Base-by-base conservation (phyloP, 1,139 yeast species). In the Pichia sp. region DNA sequence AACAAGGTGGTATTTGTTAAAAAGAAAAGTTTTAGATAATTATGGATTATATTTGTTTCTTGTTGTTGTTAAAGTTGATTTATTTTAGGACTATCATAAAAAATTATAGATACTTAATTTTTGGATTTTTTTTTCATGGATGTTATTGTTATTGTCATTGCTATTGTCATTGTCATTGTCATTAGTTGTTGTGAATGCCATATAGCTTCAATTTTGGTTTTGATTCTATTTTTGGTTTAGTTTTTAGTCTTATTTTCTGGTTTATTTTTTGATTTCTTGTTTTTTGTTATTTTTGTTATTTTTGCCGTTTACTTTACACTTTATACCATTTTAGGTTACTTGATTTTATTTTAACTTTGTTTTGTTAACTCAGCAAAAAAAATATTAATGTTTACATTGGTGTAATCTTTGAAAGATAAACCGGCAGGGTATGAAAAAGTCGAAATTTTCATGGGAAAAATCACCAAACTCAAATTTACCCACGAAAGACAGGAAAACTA, bases 1-100 rank as follows among this genome's bases (percentile, higher is more conserved):
- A 65, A 95, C 97, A 4, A 88, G 88, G 45, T 45, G 52, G 38
- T 5, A 48, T 48, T 34, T 52, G 55, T 33, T 44, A 31, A 39
- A 22, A 22, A 22, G 11, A 25, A 8, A 7, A 14, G 29, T 14
- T 39, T 25, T 22, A 27, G 25, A 16, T 14, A 25, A 39, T 25
- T 14, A 39, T 14, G 25, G 41, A 19, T 10, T 31, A 31, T 6
- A 31, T 2, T n/a, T 34, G 38, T 34, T n/a, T 34, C 10, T 34
- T n/a, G 19, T 34, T 33, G 33, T 13, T 31, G 14, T 22, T 14
- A 31, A 31, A 31, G 3, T 31, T 31, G 14, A 31, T 5, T 14
- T 14, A 16, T 5, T 13, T 14, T 31, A 31, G n/a, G 8, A 16
- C 34, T 6, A 14, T 31, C 14, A 22, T 22, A 31, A 31, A 31